A percentile compares a stretch with the other conserved stretches of the same genome.
Conservation (phyloP, 176 grass and related monocot species). For the Oryza coarctata region DNA sequence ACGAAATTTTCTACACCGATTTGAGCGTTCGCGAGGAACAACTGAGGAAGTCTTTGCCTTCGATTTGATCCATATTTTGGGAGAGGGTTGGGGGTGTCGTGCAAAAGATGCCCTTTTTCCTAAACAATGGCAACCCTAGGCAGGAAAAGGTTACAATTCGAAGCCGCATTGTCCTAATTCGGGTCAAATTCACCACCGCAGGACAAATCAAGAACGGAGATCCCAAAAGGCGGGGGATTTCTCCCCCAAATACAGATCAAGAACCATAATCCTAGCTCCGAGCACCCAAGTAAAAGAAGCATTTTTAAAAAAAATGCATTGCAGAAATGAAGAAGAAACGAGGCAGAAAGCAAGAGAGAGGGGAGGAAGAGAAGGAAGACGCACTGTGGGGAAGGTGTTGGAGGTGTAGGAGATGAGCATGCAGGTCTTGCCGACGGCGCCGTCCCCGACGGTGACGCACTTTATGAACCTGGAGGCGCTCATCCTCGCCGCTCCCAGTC, state of each 20-base stretch:
- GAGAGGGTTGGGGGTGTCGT: not conserved
- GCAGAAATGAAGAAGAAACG: not conserved
- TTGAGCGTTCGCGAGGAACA: not conserved
- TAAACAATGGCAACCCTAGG: slow-evolving; percentile 17
- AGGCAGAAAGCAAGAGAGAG: not conserved
- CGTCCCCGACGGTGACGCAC: slow-evolving; percentile 75
- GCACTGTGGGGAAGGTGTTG: slow-evolving; percentile 71
- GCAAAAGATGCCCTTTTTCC: slow-evolving; percentile 37
- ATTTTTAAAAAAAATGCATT: not conserved
- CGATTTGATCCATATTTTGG: not conserved
- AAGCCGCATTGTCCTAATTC: not conserved
- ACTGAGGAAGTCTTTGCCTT: not conserved
- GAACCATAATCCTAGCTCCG: not conserved
- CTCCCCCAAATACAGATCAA: slow-evolving; percentile 37
- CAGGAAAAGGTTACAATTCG: not conserved
- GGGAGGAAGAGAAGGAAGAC: not conserved
- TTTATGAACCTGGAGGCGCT: slow-evolving; percentile 77
- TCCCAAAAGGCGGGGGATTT: not conserved
- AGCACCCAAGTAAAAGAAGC: not conserved
- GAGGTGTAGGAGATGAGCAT: slow-evolving; percentile 77
- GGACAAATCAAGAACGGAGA: not conserved
- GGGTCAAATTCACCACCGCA: not conserved
- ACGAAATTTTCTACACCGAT: not conserved
- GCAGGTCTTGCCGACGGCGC: slow-evolving; percentile 76
- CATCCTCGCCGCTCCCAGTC: slow-evolving; percentile 49